Percentiles rank a stretch among this genome's conserved stretches.
These are phyloP conservation scores for Phytopythium chamaehyphon DNA, from an alignment of 352 stramenopile genomes.

Conservation along the genomic window DNA sequence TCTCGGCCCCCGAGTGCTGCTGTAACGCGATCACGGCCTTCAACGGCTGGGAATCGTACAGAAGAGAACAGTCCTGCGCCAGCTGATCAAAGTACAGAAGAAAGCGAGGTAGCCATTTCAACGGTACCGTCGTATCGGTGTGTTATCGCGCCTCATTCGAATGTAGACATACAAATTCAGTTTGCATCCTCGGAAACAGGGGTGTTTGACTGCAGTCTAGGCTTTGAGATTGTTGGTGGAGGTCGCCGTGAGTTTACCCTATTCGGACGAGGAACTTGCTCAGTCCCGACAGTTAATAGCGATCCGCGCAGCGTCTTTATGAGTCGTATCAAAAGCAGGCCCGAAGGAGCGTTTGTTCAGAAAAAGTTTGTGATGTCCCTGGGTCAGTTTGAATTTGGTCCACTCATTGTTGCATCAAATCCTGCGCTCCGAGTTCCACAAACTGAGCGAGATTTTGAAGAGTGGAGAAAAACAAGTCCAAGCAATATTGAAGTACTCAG, in stretches of 20 bases:
- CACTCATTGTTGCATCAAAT: slow-evolving; percentile 54
- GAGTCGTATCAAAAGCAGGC: slow-evolving; percentile 83
- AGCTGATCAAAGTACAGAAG: not conserved
- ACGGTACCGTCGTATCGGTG: slow-evolving; percentile 30
- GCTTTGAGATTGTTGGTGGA: slow-evolving; percentile 91
- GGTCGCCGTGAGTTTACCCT: slow-evolving; percentile 75
- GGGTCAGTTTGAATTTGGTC: slow-evolving; percentile 92
- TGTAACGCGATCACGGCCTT: slow-evolving; percentile 9
- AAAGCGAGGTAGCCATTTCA: not conserved
- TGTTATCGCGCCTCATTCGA: slow-evolving; percentile 66
- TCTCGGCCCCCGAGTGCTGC: not conserved
- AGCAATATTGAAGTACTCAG: slow-evolving; percentile 90
- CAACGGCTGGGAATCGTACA: slow-evolving; percentile 10
- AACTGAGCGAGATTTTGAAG: slow-evolving; percentile 43
- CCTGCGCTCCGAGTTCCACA: slow-evolving; percentile 9
- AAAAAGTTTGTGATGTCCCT: slow-evolving; percentile 92
- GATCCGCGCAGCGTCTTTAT: slow-evolving; percentile 95
- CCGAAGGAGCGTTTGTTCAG: slow-evolving; percentile 59
- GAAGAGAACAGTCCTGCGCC: not conserved
- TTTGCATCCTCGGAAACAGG: slow-evolving; percentile 81
- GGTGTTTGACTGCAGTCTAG: slow-evolving; percentile 75
- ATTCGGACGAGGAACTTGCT: slow-evolving; percentile 73
- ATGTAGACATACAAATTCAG: slow-evolving; percentile 66
- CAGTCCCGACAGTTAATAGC: slow-evolving; percentile 90
- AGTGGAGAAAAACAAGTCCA: slow-evolving; percentile 40